These are phyloP conservation scores for Vanilla planifolia DNA, from an alignment of 106 monocot genomes.

Conservation along the genomic window DNA sequence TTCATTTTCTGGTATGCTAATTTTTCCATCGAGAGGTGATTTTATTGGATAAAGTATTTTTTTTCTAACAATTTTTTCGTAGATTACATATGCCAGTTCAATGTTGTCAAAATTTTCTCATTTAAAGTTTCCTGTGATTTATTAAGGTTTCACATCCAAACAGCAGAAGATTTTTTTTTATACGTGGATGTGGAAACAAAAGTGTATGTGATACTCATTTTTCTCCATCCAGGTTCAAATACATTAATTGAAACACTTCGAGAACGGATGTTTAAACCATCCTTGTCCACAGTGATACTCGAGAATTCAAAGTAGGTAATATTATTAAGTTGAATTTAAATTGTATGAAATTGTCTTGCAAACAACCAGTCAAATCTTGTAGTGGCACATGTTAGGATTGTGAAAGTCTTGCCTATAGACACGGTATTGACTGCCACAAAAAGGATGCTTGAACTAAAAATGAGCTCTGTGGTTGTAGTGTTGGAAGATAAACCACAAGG, in stretches of 20 bases:
- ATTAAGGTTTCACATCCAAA: too few species aligned
- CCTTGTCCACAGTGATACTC: slow-evolving; percentile 43
- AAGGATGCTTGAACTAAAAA: slow-evolving; percentile 56
- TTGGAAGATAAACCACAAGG: slow-evolving; percentile 56
- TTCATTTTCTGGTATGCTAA: slow-evolving; percentile 38
- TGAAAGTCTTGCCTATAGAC: slow-evolving; percentile 37
- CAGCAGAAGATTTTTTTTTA: neutral
- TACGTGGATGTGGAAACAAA: neutral
- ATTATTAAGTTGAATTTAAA: slow-evolving; percentile 10
- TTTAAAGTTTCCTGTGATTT: too few species aligned
- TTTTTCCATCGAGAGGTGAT: neutral
- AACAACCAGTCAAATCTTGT: neutral
- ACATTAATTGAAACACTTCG: slow-evolving; percentile 55
- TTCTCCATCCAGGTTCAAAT: slow-evolving; percentile 31
- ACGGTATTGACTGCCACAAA: slow-evolving; percentile 61
- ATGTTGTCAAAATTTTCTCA: too few species aligned
- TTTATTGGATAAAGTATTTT: too few species aligned
- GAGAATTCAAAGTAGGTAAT: slow-evolving; percentile 81
- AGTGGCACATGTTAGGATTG: slow-evolving; percentile 27
- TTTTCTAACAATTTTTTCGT: too few species aligned
- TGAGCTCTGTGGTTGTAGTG: slow-evolving; percentile 44
- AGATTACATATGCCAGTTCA: too few species aligned
- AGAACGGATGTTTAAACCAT: slow-evolving; percentile 57
- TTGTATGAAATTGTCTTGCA: neutral
- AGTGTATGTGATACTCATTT: neutral